These are phyloP conservation scores for Plasmodium cynomolgi DNA, from an alignment of 169 alveolate genomes.

Conservation along the genomic window DNA sequence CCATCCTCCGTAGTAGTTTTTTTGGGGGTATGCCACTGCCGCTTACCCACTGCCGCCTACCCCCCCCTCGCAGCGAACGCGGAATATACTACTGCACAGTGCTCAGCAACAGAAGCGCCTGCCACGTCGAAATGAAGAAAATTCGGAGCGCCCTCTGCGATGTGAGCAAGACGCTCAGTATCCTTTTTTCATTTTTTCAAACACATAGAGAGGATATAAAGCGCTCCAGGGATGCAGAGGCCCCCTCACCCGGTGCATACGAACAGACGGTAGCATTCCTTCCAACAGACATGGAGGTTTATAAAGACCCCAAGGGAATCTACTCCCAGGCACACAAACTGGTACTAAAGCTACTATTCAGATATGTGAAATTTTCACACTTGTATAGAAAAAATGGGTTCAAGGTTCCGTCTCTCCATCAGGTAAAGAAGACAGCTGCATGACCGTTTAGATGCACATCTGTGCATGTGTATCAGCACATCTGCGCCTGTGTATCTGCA, in stretches of 20 bases:
- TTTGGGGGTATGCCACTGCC: neutral
- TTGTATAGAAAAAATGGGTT: slow-evolving; percentile 7
- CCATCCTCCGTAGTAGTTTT: neutral
- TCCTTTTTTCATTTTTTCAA: slow-evolving; percentile 23
- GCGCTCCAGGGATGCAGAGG: neutral
- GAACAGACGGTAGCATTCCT: neutral
- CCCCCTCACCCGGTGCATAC: neutral
- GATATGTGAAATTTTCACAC: slow-evolving; percentile 33
- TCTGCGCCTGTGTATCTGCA: too few species aligned
- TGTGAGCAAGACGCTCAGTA: slow-evolving; percentile 7
- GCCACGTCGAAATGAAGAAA: slow-evolving; percentile 45
- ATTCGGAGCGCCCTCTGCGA: slow-evolving; percentile 44
- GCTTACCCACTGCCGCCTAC: neutral
- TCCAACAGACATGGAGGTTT: slow-evolving; percentile 22
- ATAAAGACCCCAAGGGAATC: slow-evolving; percentile 27
- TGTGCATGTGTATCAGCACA: neutral
- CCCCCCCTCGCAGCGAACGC: slow-evolving; percentile 17
- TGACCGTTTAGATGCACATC: neutral
- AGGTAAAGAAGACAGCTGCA: slow-evolving; percentile 1
- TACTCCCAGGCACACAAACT: slow-evolving; percentile 43
- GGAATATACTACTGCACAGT: slow-evolving; percentile 35
- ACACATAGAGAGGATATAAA: slow-evolving; percentile 27
- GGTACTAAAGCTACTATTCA: slow-evolving; percentile 24
- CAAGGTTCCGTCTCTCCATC: slow-evolving; percentile 10
- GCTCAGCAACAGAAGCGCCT: slow-evolving; percentile 57